Percentiles rank a stretch among this genome's conserved stretches.
These are phyloP conservation scores for Cordyceps sp. DNA, from an alignment of 2,329 filamentous ascomycete species.

Conservation along the genomic window DNA sequence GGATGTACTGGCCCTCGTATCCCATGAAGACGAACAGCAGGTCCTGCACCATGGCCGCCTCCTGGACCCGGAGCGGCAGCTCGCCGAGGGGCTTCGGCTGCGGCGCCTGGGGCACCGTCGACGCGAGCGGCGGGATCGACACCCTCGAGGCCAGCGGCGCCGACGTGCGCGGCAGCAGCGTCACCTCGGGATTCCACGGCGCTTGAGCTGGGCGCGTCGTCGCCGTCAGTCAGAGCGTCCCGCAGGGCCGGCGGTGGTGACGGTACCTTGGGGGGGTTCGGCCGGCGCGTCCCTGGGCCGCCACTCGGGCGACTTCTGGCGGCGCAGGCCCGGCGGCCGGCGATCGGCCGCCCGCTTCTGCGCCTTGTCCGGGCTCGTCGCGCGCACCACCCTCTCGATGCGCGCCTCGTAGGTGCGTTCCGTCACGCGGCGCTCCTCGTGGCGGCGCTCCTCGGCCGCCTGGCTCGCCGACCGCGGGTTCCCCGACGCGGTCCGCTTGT, in stretches of 20 bases:
- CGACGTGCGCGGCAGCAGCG: slow-evolving; percentile 48
- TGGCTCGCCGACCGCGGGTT: too few species aligned
- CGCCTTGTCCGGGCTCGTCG: slow-evolving; percentile 41
- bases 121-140: slow-evolving; percentile 55
- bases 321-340: slow-evolving; percentile 18
- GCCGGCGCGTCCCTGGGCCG: slow-evolving; percentile 25
- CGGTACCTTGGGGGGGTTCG: slow-evolving; percentile 32
- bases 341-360: slow-evolving; percentile 25
- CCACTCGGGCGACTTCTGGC: slow-evolving; percentile 26
- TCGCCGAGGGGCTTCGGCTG: slow-evolving; percentile 51
- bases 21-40: slow-evolving; percentile 94
- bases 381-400: slow-evolving; percentile 44
- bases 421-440: slow-evolving; percentile 35
- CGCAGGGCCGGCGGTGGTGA: not conserved
- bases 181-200: slow-evolving; percentile 67
- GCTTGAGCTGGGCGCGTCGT: slow-evolving; percentile 12
- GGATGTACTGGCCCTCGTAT: slow-evolving; percentile 94
- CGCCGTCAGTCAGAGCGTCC: too few species aligned
- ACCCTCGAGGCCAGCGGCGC: slow-evolving; percentile 55
- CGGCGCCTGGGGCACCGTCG: slow-evolving; percentile 57
- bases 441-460: slow-evolving; percentile 21
- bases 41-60: slow-evolving; percentile 77
- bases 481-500: not conserved
- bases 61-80: slow-evolving; percentile 65
- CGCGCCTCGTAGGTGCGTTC: slow-evolving; percentile 42